Base-by-base conservation (phyloP, 352 stramenopile species). In the Pythium biforme region DNA sequence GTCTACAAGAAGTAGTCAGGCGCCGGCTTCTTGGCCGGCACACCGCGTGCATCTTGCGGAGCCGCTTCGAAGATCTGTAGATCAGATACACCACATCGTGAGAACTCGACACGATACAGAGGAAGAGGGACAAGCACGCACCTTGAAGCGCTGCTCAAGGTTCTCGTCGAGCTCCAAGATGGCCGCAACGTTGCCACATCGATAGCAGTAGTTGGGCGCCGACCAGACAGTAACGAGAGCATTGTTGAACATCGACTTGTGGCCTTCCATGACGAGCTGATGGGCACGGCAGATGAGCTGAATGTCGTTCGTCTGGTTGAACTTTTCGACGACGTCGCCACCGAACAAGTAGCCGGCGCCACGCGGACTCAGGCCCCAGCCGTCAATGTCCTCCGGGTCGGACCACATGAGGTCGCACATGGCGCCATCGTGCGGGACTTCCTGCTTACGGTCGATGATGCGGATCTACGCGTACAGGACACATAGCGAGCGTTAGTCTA, bases 121-220 rank as follows among this genome's bases (percentile, higher is more conserved):
- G 14, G 9, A 12, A 1, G 31, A 43, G 20, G 11, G 23, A 26
- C 11, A 37, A 22, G 7, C 4, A 45, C 61, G 33, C 54, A 95
- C 82, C 78, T 93, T 94, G 72, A 94, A 94, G 47, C 83, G 83
- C 68, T 93, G 84, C 69, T 94, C 83, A 49, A 97, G 64, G 68
- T 98, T 97, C 75, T 99, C 97, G 77, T 99, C 97, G 40, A 99
- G 74, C 70, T 99, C 95, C 61, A 99, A 77, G 74, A 99, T 99
- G 26, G 96, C 95, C 10, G 97, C 97, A 9, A 99, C 96, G 72
- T 99, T 99, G 26, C 97, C 97, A 68, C 97, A 99, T 60, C 97
- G 84, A 78, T 99, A 99, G 70, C 97, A 99, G 75, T 99, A 99
- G 76, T 99, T 99, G 22, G 97, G 97, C n/a, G 97, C 97, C 51